Evolutionary conservation across 2,329 filamentous ascomycete genomes (phyloP).

Genomic region (Colletotrichum shisoi): DNA sequence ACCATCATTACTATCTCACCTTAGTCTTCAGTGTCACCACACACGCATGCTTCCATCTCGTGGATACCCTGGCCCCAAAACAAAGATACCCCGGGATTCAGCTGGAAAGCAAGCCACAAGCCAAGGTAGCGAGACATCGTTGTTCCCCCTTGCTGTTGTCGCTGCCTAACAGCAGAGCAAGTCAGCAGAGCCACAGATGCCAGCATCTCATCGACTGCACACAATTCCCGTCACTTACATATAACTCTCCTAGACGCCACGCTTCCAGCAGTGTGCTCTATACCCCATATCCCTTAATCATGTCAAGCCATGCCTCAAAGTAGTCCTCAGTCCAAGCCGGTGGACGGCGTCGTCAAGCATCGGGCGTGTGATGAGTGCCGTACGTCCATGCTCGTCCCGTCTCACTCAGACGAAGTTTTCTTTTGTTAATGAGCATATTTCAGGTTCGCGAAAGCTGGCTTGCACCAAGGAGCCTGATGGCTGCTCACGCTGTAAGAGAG

Average conservation of each 20-base stretch:
- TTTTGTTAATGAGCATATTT: slow-evolving; percentile 30
- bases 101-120: slow-evolving; percentile 34
- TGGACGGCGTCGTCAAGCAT: slow-evolving; percentile 55
- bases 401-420: neutral
- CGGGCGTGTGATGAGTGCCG: slow-evolving; percentile 73
- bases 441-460: slow-evolving; percentile 69
- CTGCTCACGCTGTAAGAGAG: slow-evolving; percentile 66
- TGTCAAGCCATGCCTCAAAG: slow-evolving; percentile 36
- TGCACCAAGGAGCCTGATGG: slow-evolving; percentile 69
- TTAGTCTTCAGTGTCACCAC: slow-evolving; percentile 27
- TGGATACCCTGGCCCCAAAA: slow-evolving; percentile 18
- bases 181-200: slow-evolving; percentile 5
- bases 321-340: slow-evolving; percentile 33
- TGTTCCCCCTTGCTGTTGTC: slow-evolving; percentile 15
- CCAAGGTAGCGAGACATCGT: slow-evolving; percentile 18
- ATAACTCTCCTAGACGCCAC: slow-evolving; percentile 25
- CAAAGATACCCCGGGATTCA: slow-evolving; percentile 27
- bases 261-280: slow-evolving; percentile 16
- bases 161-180: neutral
- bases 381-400: slow-evolving; percentile 52
- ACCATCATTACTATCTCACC: slow-evolving; percentile 8
- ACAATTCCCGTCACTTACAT: slow-evolving; percentile 20
- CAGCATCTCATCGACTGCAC: slow-evolving; percentile 7
- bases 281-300: slow-evolving; percentile 1
- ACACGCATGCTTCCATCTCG: slow-evolving; percentile 26